Evolutionary conservation across 75 land plant species (phyloP).

Genomic region (Adiantum capillusveneris): DNA sequence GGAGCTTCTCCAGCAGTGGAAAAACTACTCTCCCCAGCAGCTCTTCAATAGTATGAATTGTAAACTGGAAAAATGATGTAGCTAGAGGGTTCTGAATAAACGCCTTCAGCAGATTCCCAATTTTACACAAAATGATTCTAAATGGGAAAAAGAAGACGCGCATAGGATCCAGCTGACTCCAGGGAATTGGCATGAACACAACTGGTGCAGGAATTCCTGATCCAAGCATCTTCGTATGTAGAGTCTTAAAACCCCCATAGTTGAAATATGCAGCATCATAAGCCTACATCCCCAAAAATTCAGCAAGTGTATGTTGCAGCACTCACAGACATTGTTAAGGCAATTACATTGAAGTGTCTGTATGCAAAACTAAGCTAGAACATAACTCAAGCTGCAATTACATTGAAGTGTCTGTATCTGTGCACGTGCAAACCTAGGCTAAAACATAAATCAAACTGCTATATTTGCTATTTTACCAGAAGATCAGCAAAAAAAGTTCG

Average conservation of each 20-base stretch:
- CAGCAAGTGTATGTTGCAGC: too few relatives aligned
- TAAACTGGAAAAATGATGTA: slow-evolving; percentile 14
- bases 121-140: slow-evolving; percentile 9
- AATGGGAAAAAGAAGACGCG: slow-evolving; percentile 22
- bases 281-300: slow-evolving; percentile 25
- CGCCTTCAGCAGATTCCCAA: slow-evolving; percentile 18
- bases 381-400: too few relatives aligned
- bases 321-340: too few relatives aligned
- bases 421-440: too few relatives aligned
- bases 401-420: too few relatives aligned
- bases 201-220: slow-evolving; percentile 61
- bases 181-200: slow-evolving; percentile 75
- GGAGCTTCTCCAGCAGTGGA: slow-evolving; percentile 14
- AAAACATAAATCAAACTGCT: too few relatives aligned
- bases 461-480: too few relatives aligned
- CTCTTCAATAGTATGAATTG: slow-evolving; percentile 15
- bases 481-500: slow-evolving; percentile 66
- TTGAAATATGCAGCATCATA: slow-evolving; percentile 54
- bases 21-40: slow-evolving; percentile 21
- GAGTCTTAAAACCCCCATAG: slow-evolving; percentile 79
- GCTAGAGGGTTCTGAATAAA: slow-evolving; percentile 7
- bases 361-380: too few relatives aligned
- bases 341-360: too few relatives aligned
- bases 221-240: slow-evolving; percentile 60
- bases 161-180: slow-evolving; percentile 46